Evolutionary conservation across 202 grass and related monocot genomes (phyloP).

Genomic region (Miscanthus sacchariflorus): DNA sequence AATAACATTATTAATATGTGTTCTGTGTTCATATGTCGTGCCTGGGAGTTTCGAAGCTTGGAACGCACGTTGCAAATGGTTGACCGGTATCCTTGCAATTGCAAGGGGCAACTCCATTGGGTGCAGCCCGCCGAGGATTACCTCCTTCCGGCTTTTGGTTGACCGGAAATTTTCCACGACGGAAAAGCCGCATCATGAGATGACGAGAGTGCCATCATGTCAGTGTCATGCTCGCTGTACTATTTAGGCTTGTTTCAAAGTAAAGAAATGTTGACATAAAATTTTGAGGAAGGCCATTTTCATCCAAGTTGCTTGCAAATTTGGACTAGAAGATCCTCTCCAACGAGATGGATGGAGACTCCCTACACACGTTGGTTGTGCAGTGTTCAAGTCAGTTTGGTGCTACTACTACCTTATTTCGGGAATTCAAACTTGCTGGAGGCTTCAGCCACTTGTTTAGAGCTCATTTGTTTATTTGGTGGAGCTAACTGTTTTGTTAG

Average conservation of each 20-base stretch:
- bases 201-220: not conserved
- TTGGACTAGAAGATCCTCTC: not conserved
- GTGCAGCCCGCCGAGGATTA: not conserved
- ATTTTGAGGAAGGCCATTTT: not conserved
- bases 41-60: not conserved
- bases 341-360: not conserved
- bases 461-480: not conserved
- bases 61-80: not conserved
- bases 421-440: not conserved
- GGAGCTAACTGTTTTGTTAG: not conserved
- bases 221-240: not conserved
- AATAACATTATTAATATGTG: not conserved
- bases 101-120: not conserved
- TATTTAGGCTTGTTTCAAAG: not conserved
- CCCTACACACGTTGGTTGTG: too few species aligned
- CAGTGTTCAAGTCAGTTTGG: not conserved
- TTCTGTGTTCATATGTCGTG: not conserved
- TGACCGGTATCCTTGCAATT: too few species aligned
- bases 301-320: not conserved
- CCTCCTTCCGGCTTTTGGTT: not conserved
- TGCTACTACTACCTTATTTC: too few species aligned
- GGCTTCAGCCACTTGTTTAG: not conserved
- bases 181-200: not conserved
- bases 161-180: not conserved
- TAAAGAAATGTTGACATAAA: not conserved